A percentile compares a stretch with the other conserved stretches of the same genome.
Conservation (phyloP, 306 rosid species). For the Rosa chinensis region DNA sequence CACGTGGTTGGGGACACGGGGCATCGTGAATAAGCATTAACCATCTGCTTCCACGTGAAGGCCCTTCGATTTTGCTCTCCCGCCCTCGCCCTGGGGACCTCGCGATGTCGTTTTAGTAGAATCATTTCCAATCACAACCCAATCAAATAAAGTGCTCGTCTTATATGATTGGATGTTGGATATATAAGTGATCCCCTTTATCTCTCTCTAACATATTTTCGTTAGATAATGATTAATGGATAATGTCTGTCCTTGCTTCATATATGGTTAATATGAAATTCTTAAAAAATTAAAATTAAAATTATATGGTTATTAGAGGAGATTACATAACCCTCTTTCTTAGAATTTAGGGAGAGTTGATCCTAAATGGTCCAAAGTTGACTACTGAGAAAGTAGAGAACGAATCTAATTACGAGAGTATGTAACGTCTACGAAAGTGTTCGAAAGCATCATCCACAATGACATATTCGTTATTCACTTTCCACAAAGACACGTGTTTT, state of each 20-base stretch:
- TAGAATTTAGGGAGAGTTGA: not conserved
- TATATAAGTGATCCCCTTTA: slow-evolving; percentile 1
- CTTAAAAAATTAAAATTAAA: no score
- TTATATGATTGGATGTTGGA: slow-evolving; percentile 27
- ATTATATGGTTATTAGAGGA: no score
- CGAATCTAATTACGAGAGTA: not conserved
- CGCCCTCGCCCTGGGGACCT: slow-evolving; percentile 27
- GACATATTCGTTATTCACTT: not conserved
- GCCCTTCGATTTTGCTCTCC: slow-evolving; percentile 1
- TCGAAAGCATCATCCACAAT: not conserved
- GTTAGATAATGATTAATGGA: not conserved
- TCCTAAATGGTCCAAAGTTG: not conserved
- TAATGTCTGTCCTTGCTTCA: not conserved
- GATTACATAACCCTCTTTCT: no score
- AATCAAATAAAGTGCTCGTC: slow-evolving; percentile 17
- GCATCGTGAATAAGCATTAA: not conserved
- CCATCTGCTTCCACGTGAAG: slow-evolving; percentile 41
- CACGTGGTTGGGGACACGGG: not conserved
- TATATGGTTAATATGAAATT: no score
- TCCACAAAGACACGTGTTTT: no score
- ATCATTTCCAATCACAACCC: slow-evolving; percentile 15
- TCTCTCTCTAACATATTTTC: not conserved
- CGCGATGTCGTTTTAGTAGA: not conserved
- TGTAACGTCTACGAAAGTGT: not conserved
- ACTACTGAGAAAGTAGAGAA: not conserved